phyloP scores from a whole-genome alignment of 2,329 filamentous ascomycete species.

The Colletotrichum siamense region DNA sequence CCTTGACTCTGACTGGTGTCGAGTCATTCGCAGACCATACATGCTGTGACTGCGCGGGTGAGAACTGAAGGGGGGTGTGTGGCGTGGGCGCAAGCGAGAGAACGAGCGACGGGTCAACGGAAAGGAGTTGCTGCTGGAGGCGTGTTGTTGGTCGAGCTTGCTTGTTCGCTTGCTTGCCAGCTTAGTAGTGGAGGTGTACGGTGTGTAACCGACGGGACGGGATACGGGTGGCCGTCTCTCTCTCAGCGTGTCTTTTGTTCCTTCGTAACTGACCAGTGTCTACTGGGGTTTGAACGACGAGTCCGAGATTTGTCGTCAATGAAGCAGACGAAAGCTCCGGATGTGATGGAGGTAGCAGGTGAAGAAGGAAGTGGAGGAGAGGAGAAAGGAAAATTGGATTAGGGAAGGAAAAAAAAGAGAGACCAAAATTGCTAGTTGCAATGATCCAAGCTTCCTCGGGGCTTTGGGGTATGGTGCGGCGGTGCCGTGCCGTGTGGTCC shows the following conservation, averaged over 20 bases:
- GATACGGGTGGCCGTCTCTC: background rate
- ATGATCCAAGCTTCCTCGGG: slow-evolving; percentile 18
- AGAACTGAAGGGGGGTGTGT: background rate
- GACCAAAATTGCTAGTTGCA: slow-evolving; percentile 15
- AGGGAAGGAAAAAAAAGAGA: background rate
- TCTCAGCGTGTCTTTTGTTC: background rate
- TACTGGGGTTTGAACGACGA: background rate
- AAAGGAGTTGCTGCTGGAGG: background rate
- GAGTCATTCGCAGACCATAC: slow-evolving; percentile 17
- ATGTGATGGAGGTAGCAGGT: background rate
- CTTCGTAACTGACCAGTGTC: background rate
- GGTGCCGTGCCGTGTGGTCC: background rate
- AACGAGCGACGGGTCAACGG: slow-evolving; percentile 2
- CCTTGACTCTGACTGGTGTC: slow-evolving; percentile 21
- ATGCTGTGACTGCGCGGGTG: slow-evolving; percentile 16
- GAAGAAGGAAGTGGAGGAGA: background rate
- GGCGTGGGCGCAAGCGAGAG: slow-evolving; percentile 5
- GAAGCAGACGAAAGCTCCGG: background rate
- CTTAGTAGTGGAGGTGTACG: background rate
- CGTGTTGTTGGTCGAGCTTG: background rate
- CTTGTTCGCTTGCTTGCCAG: background rate
- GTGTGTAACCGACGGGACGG: background rate
- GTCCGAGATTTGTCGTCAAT: background rate
- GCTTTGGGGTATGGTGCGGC: slow-evolving; percentile 14
- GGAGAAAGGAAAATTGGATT: background rate